Conservation (phyloP, 225 moss, liverwort and hornwort species). For the Marchantia polymorpha region DNA sequence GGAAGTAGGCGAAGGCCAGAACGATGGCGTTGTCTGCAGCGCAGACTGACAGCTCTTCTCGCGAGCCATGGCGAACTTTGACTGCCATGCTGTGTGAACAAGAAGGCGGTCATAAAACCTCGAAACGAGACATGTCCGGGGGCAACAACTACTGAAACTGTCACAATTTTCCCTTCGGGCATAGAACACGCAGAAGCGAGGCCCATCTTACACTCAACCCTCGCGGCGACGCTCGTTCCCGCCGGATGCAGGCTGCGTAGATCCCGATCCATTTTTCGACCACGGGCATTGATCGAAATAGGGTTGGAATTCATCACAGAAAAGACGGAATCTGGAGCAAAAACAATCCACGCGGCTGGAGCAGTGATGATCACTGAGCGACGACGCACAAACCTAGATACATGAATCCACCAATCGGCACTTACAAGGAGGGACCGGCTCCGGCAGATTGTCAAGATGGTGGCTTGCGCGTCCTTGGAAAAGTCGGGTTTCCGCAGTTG, state of each 20-base stretch:
- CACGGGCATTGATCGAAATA: neutral
- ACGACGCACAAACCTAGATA: slow-evolving; percentile 3
- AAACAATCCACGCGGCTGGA: neutral
- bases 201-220: neutral
- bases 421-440: slow-evolving; percentile 21
- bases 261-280: slow-evolving; percentile 5
- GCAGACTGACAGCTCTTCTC: neutral
- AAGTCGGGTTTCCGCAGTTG: slow-evolving; percentile 20
- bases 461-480: slow-evolving; percentile 18
- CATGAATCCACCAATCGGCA: neutral
- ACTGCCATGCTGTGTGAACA: neutral
- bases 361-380: neutral
- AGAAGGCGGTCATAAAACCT: neutral
- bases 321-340: neutral
- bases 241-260: slow-evolving; percentile 1
- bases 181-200: neutral
- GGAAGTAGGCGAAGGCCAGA: neutral
- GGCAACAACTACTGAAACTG: neutral
- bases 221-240: neutral
- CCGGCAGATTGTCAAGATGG: slow-evolving; percentile 14
- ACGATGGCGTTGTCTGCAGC: neutral
- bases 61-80: neutral
- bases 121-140: neutral
- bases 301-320: slow-evolving; percentile 5
- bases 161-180: neutral